phyloP scores from a whole-genome alignment of 495 filamentous ascomycete genomes.

The Trichoderma gamsii region DNA sequence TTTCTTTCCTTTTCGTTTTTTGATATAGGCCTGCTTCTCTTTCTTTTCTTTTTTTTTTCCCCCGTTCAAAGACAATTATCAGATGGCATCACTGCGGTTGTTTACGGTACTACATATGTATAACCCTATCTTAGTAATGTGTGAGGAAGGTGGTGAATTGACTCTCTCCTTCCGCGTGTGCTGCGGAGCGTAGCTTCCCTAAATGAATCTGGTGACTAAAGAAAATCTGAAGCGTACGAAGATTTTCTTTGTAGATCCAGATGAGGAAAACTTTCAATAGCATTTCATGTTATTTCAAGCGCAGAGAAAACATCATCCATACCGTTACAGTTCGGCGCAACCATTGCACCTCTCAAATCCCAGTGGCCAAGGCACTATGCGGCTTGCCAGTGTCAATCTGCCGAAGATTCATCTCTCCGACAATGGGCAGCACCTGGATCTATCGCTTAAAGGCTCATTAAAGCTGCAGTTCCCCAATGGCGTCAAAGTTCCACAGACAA shows the following conservation, averaged over 20 bases:
- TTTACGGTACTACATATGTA: neutral
- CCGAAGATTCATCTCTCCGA: neutral
- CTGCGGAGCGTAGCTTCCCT: neutral
- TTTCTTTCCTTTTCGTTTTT: neutral
- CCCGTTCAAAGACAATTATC: constrained; percentile 4
- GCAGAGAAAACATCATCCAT: too few relatives aligned
- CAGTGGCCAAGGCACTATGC: neutral
- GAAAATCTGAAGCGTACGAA: too few relatives aligned
- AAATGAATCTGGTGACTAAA: neutral
- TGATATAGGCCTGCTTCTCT: neutral
- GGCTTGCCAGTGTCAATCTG: neutral
- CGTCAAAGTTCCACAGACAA: neutral
- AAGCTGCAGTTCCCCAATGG: neutral
- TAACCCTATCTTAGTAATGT: constrained; percentile 7
- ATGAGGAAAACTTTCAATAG: too few relatives aligned
- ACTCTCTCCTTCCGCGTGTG: neutral
- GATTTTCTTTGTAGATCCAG: too few relatives aligned
- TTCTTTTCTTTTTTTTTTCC: neutral
- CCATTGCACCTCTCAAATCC: too few relatives aligned
- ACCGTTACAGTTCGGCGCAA: too few relatives aligned
- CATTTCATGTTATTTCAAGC: too few relatives aligned
- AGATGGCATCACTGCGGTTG: constrained; percentile 11
- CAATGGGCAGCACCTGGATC: neutral
- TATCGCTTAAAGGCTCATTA: neutral
- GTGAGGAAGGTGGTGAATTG: neutral